Conservation (phyloP, 2,329 filamentous ascomycete species). For the Neonectria coccinea region DNA sequence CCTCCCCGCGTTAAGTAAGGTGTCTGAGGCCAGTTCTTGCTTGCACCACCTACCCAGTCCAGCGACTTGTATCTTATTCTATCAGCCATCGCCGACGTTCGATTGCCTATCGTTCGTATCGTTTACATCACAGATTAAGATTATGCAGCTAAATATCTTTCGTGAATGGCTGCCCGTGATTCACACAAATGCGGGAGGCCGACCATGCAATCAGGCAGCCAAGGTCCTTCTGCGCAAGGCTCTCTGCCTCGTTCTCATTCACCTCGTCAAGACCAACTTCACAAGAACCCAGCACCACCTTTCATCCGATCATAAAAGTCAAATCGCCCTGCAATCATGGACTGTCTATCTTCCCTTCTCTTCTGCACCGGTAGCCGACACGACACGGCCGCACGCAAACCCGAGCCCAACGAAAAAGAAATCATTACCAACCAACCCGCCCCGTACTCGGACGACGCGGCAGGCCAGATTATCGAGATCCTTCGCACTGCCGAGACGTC, state of each 20-base stretch:
- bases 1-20: too few species aligned
- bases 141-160: background rate
- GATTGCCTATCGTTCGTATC: background rate
- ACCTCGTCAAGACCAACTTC: background rate
- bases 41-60: too few species aligned
- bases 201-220: background rate
- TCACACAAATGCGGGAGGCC: background rate
- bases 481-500: constrained; percentile 8
- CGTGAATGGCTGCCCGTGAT: background rate
- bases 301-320: background rate
- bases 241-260: background rate
- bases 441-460: constrained; percentile 30
- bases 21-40: too few species aligned
- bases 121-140: background rate
- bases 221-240: background rate
- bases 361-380: background rate
- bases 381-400: background rate
- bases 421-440: constrained; percentile 5
- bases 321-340: background rate
- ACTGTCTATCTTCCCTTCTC: background rate
- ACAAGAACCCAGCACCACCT: background rate
- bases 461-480: constrained; percentile 29
- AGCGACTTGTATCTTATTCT: background rate
- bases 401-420: background rate
- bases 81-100: background rate